Conservation (phyloP, 495 filamentous ascomycete genomes). For the Penicillium longicatenatum region DNA sequence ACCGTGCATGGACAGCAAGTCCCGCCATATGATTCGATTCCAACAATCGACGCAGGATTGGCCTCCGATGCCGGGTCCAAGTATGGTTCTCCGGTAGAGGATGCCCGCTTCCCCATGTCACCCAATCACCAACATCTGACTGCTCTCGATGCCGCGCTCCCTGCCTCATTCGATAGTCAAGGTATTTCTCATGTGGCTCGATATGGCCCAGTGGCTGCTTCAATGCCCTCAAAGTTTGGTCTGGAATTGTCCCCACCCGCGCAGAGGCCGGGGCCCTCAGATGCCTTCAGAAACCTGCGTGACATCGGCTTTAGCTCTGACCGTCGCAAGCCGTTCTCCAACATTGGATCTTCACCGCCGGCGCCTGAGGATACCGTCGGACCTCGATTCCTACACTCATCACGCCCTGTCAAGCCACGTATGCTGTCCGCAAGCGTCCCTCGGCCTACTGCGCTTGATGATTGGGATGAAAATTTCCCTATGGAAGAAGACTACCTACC, state of each 20-base stretch:
- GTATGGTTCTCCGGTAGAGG: constrained; percentile 87
- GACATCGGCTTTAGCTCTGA: constrained; percentile 82
- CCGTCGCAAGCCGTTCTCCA: constrained; percentile 49
- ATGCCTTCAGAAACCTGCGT: constrained; percentile 77
- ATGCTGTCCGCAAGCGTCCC: constrained; percentile 82
- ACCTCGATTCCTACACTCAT: constrained; percentile 81
- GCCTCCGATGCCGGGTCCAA: constrained; percentile 74
- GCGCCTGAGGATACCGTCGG: constrained; percentile 57
- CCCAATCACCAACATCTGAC: constrained; percentile 65
- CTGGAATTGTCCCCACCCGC: constrained; percentile 74
- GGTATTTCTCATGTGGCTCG: constrained; percentile 89
- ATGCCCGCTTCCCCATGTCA: constrained; percentile 70
- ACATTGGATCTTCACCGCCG: constrained; percentile 67
- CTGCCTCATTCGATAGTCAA: constrained; percentile 95
- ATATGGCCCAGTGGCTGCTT: constrained; percentile 88
- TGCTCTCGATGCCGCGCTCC: constrained; percentile 91
- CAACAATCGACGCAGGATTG: constrained; percentile 79
- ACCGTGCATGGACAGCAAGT: constrained; percentile 48
- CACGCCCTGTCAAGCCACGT: constrained; percentile 64
- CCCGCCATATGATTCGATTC: constrained; percentile 56
- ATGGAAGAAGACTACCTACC: constrained; percentile 95
- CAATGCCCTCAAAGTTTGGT: constrained; percentile 89
- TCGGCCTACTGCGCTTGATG: constrained; percentile 60
- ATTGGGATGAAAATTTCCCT: constrained; percentile 83
- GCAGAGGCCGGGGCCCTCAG: constrained; percentile 58